These are phyloP conservation scores for Xenoacremonium recifei DNA, from an alignment of 2,329 filamentous ascomycete genomes.

Conservation along the genomic window DNA sequence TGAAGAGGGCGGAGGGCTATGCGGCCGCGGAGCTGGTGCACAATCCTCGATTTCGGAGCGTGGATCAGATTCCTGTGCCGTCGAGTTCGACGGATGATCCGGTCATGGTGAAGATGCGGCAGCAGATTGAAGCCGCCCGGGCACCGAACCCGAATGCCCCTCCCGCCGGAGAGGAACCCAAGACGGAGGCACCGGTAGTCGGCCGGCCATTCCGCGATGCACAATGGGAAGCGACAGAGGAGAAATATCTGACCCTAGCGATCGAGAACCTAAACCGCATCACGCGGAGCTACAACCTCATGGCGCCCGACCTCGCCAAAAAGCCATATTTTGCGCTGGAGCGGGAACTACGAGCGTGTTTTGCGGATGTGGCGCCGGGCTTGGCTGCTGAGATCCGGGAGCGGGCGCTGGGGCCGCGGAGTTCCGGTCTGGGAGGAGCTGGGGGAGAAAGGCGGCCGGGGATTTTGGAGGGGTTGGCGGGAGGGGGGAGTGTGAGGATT, in stretches of 20 bases:
- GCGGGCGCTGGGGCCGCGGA: conserved; percentile 53
- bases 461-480: conserved; percentile 61
- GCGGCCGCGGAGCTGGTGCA: conserved; percentile 69
- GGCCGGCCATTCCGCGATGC: conserved; percentile 77
- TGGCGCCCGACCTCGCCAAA: conserved; percentile 88
- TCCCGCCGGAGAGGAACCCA: conserved; percentile 2
- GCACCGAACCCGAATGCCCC: not conserved
- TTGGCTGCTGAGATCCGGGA: conserved; percentile 71
- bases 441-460: conserved; percentile 28
- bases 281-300: conserved; percentile 87
- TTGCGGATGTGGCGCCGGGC: conserved; percentile 78
- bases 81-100: conserved; percentile 47
- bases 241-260: conserved; percentile 71
- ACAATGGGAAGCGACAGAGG: conserved; percentile 71
- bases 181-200: conserved; percentile 36
- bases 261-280: conserved; percentile 76
- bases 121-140: conserved; percentile 25
- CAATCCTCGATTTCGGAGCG: conserved; percentile 51
- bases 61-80: conserved; percentile 47
- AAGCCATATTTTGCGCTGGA: conserved; percentile 88
- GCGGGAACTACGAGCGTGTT: conserved; percentile 78
- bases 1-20: conserved; percentile 68
- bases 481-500: conserved; percentile 48
- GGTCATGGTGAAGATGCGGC: conserved; percentile 45
- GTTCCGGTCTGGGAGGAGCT: conserved; percentile 28